These are phyloP conservation scores for Cyanidiococcus yangmingshanensis DNA, from an alignment of 23 red algal genomes.

Conservation along the genomic window DNA sequence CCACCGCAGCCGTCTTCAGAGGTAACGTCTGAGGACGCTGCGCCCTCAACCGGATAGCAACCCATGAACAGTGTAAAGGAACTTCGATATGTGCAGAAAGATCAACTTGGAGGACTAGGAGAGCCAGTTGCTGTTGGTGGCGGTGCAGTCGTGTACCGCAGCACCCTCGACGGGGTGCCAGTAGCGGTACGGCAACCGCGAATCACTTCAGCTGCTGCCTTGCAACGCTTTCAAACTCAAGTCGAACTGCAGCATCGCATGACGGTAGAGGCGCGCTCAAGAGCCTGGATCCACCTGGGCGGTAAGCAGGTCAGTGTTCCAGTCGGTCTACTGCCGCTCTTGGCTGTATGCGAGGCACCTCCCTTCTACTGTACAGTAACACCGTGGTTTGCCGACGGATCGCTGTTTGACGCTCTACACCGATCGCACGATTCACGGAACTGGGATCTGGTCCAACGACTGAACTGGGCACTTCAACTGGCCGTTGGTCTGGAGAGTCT, in stretches of 20 bases:
- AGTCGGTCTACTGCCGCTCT: slow-evolving; percentile 41
- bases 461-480: slow-evolving; percentile 49
- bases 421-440: slow-evolving; percentile 4
- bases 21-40: too few species aligned
- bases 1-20: too few species aligned
- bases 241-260: slow-evolving; percentile 41
- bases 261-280: slow-evolving; percentile 33
- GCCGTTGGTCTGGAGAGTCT: slow-evolving; percentile 59
- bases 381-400: slow-evolving; percentile 56
- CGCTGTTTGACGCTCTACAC: slow-evolving; percentile 78
- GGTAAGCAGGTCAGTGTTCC: background rate
- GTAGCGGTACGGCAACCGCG: slow-evolving; percentile 70
- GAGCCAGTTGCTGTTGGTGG: slow-evolving; percentile 11
- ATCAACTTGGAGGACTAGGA: background rate
- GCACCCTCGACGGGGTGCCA: background rate
- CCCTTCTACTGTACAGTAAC: slow-evolving; percentile 75
- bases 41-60: too few species aligned
- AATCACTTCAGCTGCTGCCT: slow-evolving; percentile 68
- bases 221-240: slow-evolving; percentile 77
- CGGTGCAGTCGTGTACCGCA: slow-evolving; percentile 18
- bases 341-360: slow-evolving; percentile 57
- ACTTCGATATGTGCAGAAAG: background rate
- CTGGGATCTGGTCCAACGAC: slow-evolving; percentile 33
- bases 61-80: background rate
- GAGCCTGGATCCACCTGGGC: background rate